A percentile compares a stretch with the other conserved stretches of the same genome.
These are phyloP conservation scores for Eucalyptus cloeziana DNA, from an alignment of 345 rosid species.

Conservation along the genomic window DNA sequence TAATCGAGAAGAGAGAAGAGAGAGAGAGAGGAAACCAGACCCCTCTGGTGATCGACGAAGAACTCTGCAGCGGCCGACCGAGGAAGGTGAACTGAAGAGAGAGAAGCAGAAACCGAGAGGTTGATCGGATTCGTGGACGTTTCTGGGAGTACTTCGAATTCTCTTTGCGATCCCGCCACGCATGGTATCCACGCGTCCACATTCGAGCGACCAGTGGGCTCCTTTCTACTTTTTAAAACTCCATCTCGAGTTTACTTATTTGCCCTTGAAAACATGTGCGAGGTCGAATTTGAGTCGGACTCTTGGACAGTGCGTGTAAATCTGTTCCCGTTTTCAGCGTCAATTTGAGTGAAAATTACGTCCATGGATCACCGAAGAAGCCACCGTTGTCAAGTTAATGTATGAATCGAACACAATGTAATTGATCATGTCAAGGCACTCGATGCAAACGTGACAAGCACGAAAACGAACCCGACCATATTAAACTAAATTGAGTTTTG, in stretches of 20 bases:
- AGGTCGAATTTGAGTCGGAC: neutral
- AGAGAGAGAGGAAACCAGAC: neutral
- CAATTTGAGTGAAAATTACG: too few relatives aligned
- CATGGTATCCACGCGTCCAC: neutral
- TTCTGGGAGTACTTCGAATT: neutral
- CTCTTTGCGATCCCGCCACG: neutral
- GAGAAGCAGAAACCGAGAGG: neutral
- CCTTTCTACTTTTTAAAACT: neutral
- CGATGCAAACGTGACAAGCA: neutral
- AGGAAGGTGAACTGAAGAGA: neutral
- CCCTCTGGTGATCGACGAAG: neutral
- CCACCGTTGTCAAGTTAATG: neutral
- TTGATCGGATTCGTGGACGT: neutral
- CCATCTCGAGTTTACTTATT: neutral
- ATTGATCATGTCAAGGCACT: neutral
- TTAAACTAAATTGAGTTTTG: neutral
- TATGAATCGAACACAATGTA: neutral
- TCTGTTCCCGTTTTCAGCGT: too few relatives aligned
- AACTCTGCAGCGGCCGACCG: neutral
- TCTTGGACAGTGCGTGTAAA: neutral
- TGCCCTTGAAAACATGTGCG: neutral
- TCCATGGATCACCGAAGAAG: neutral
- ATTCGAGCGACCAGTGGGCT: neutral
- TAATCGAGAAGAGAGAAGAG: too few relatives aligned
- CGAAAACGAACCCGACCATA: neutral